A percentile compares a stretch with the other conserved stretches of the same genome.
Evolutionary conservation across 2,329 filamentous ascomycete genomes (phyloP).

Genomic region (Fusarium sp.): DNA sequence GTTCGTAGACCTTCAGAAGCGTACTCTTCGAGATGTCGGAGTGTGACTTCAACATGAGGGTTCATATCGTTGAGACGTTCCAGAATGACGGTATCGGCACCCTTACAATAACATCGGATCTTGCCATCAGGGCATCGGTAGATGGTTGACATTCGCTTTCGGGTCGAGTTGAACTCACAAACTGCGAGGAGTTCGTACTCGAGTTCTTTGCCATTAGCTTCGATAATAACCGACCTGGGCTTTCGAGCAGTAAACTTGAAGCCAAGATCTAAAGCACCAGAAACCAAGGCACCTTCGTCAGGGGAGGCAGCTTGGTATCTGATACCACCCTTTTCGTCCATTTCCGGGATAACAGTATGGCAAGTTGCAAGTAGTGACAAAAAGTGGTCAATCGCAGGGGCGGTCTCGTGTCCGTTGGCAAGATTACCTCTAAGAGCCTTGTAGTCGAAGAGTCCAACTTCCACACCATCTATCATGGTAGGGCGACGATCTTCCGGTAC

Average conservation of each 20-base stretch:
- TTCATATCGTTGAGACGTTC: conserved; percentile 89
- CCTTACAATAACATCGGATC: conserved; percentile 93
- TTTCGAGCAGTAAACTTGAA: conserved; percentile 93
- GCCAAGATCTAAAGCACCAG: conserved; percentile 86
- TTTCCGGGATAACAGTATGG: conserved; percentile 97
- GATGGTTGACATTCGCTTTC: conserved; percentile 98
- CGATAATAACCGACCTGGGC: conserved; percentile 87
- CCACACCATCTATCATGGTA: conserved; percentile 80
- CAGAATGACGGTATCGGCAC: conserved; percentile 96
- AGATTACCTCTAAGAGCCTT: conserved; percentile 79
- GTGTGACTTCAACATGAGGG: conserved; percentile 86
- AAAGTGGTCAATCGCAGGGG: conserved; percentile 79
- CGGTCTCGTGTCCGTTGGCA: conserved; percentile 63
- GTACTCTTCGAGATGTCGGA: conserved; percentile 98
- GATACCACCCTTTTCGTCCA: conserved; percentile 83
- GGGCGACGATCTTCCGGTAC: conserved; percentile 91
- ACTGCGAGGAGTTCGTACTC: conserved; percentile 95
- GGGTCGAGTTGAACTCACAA: conserved; percentile 95
- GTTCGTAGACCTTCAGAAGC: conserved; percentile 96
- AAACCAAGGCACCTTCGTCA: conserved; percentile 95
- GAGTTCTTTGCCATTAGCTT: conserved; percentile 76
- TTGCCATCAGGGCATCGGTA: conserved; percentile 97
- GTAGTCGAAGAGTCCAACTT: conserved; percentile 87
- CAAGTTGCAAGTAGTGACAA: conserved; percentile 88
- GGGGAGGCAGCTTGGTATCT: conserved; percentile 98